Evolutionary conservation across 2,329 filamentous ascomycete species (phyloP).

Genomic region (Aspergillus felis): DNA sequence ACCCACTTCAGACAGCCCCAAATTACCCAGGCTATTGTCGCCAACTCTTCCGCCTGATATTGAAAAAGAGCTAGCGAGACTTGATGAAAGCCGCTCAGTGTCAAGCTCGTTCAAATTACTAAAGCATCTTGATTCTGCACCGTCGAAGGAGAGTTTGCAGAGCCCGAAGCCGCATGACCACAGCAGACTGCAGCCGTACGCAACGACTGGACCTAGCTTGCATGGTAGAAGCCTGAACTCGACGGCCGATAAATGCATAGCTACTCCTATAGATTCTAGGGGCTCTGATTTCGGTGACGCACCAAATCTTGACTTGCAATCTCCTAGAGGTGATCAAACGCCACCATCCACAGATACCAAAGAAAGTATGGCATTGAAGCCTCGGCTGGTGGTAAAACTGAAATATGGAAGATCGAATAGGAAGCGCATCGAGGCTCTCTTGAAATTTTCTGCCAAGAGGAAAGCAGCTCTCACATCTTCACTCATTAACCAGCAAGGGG

Average conservation of each 20-base stretch:
- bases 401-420: constrained; percentile 50
- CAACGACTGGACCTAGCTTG: constrained; percentile 12
- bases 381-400: constrained; percentile 45
- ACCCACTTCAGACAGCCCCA: constrained; percentile 37
- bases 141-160: constrained; percentile 17
- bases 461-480: constrained; percentile 25
- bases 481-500: constrained; percentile 19
- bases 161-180: constrained; percentile 12
- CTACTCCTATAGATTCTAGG: constrained; percentile 5
- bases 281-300: constrained; percentile 6
- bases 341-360: constrained; percentile 5
- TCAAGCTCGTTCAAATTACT: constrained; percentile 14
- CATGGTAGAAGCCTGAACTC: constrained; percentile 7
- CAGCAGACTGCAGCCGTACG: constrained; percentile 15
- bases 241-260: constrained; percentile 9
- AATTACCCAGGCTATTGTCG: constrained; percentile 53
- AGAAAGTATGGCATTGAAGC: constrained; percentile 13
- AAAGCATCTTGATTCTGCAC: constrained; percentile 13
- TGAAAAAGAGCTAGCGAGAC: constrained; percentile 48
- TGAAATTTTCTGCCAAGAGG: constrained; percentile 41
- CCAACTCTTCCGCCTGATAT: constrained; percentile 55
- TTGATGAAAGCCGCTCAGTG: constrained; percentile 32
- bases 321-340: constrained; percentile 3
- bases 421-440: constrained; percentile 45
- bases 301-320: constrained; percentile 3